phyloP scores from a whole-genome alignment of 2,329 filamentous ascomycete genomes.

The Zymoseptoria crescenta region DNA sequence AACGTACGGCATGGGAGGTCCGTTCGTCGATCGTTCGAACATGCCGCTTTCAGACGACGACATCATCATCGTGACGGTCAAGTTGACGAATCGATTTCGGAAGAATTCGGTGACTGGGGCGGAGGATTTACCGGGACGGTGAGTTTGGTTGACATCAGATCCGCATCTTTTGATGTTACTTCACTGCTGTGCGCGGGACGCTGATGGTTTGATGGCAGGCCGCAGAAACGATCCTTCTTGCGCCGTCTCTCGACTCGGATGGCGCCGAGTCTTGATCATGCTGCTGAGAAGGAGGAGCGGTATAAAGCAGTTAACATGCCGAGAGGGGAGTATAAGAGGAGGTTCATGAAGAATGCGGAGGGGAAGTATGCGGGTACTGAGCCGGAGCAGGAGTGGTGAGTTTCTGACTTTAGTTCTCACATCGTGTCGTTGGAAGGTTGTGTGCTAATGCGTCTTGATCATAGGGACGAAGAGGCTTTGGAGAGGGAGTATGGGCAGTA shows the following conservation, averaged over 20 bases:
- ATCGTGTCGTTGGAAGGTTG: background rate
- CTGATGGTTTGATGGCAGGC: constrained; percentile 10
- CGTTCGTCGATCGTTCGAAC: background rate
- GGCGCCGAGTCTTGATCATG: constrained; percentile 6
- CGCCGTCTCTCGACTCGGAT: constrained; percentile 23
- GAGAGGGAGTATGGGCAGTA: constrained; percentile 18
- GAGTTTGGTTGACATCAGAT: no score
- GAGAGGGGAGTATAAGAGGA: constrained; percentile 21
- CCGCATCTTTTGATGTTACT: no score
- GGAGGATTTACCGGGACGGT: constrained; percentile 18
- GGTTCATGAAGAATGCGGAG: constrained; percentile 19
- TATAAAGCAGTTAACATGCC: constrained; percentile 28
- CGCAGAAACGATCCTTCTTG: constrained; percentile 20
- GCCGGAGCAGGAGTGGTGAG: constrained; percentile 22
- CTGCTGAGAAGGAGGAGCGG: constrained; percentile 14
- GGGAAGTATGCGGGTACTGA: constrained; percentile 26
- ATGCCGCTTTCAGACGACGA: constrained; percentile 17
- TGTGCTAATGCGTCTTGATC: background rate
- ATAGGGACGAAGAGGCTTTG: constrained; percentile 17
- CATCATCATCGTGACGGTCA: constrained; percentile 24
- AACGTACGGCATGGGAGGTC: background rate
- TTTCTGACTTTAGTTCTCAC: background rate
- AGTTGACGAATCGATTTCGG: constrained; percentile 13
- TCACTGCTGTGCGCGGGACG: background rate
- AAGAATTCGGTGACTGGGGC: constrained; percentile 10